phyloP scores from a whole-genome alignment of 1,139 yeast genomes.

The Magnusiomyces clavatus region DNA sequence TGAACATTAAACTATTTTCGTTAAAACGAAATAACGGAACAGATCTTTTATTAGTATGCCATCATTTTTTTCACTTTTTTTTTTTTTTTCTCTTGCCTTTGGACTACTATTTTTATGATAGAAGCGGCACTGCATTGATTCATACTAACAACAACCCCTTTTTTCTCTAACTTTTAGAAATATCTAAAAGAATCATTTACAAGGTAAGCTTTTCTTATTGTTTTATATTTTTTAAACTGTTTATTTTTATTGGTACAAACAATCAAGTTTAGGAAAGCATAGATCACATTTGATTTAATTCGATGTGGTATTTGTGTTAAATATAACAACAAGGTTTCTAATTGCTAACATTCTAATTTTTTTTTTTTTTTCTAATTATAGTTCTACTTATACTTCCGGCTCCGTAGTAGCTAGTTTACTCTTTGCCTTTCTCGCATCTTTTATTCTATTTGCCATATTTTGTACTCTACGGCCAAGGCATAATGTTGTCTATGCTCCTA shows the following conservation, averaged over 20 bases:
- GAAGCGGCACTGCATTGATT: not conserved
- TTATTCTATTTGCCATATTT: constrained; percentile 25
- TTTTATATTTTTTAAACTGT: too few species aligned
- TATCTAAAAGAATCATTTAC: constrained; percentile 12
- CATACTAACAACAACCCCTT: not conserved
- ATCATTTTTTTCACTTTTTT: too few species aligned
- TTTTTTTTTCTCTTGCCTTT: too few species aligned
- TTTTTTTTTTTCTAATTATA: constrained; percentile 10
- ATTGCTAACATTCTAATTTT: too few species aligned
- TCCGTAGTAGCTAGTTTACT: constrained; percentile 33
- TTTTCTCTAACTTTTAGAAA: not conserved
- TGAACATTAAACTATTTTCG: too few species aligned
- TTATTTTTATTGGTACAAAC: too few species aligned
- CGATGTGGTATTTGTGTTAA: too few species aligned
- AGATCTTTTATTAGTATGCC: constrained; percentile 1
- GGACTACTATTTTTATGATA: too few species aligned
- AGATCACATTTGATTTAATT: too few species aligned
- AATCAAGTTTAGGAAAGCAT: too few species aligned
- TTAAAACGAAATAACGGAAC: too few species aligned
- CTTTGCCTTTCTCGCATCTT: constrained; percentile 31
- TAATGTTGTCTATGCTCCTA: constrained; percentile 33
- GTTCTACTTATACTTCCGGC: constrained; percentile 24
- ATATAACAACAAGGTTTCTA: not conserved
- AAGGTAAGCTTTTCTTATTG: constrained; percentile 4
- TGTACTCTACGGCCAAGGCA: constrained; percentile 32